A percentile compares a stretch with the other conserved stretches of the same genome.
Evolutionary conservation across 495 filamentous ascomycete genomes (phyloP).

Genomic region (Geoglossum glabrum): DNA sequence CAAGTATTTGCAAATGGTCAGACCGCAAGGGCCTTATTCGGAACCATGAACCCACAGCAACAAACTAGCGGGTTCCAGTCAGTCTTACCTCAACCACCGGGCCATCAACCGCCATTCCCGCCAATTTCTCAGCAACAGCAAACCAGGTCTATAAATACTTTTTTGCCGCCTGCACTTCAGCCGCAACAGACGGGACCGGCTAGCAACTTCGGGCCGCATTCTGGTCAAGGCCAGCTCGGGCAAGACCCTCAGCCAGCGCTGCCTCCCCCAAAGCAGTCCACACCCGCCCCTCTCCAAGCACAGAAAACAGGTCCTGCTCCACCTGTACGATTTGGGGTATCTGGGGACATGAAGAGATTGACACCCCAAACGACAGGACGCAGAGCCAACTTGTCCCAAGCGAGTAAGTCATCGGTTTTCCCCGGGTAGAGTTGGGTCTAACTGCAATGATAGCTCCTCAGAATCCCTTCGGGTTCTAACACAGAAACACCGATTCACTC

Average conservation of each 20-base stretch:
- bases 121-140: slow-evolving; percentile 6
- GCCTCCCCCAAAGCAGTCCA: slow-evolving; percentile 29
- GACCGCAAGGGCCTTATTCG: slow-evolving; percentile 28
- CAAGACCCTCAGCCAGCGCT: slow-evolving; percentile 20
- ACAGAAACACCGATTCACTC: neutral
- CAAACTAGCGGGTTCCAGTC: slow-evolving; percentile 29
- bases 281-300: slow-evolving; percentile 40
- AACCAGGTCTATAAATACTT: slow-evolving; percentile 7
- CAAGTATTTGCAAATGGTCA: slow-evolving; percentile 26
- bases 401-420: slow-evolving; percentile 54
- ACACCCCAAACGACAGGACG: slow-evolving; percentile 75
- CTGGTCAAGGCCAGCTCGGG: slow-evolving; percentile 23
- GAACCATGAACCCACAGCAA: slow-evolving; percentile 34
- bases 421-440: neutral
- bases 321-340: slow-evolving; percentile 71
- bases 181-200: slow-evolving; percentile 32
- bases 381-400: slow-evolving; percentile 75
- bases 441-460: slow-evolving; percentile 41
- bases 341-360: slow-evolving; percentile 48
- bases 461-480: slow-evolving; percentile 81
- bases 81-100: slow-evolving; percentile 33
- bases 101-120: slow-evolving; percentile 15
- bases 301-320: slow-evolving; percentile 93
- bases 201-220: slow-evolving; percentile 10
- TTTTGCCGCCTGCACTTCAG: slow-evolving; percentile 24